phyloP scores from a whole-genome alignment of 2,329 filamentous ascomycete genomes.

The Pseudogymnoascus sp. region DNA sequence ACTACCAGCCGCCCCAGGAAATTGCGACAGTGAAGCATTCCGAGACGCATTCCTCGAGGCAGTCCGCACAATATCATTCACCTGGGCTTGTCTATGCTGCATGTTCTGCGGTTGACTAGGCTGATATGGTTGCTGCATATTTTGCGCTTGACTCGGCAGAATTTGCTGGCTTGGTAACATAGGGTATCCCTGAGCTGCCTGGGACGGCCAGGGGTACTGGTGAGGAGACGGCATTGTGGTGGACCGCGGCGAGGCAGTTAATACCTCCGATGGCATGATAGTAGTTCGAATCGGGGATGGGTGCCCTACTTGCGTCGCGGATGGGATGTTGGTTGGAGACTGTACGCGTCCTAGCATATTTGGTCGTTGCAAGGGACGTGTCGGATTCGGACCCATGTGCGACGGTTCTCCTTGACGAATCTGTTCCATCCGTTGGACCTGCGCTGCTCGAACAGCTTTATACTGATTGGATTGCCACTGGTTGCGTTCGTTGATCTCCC shows the following conservation, averaged over 20 bases:
- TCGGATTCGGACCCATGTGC: neutral
- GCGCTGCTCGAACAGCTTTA: slow-evolving; percentile 14
- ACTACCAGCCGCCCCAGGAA: neutral
- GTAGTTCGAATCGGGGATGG: neutral
- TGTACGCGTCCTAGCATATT: neutral
- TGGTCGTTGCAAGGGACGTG: slow-evolving; percentile 9
- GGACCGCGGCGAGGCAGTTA: neutral
- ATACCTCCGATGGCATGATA: neutral
- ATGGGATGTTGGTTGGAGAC: neutral
- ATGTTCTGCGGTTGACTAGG: neutral
- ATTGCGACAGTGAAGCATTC: neutral
- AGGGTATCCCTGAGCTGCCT: neutral
- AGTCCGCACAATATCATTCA: neutral
- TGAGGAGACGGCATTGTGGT: neutral
- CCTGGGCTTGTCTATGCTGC: neutral
- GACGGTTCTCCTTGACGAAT: neutral
- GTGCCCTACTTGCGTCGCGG: neutral
- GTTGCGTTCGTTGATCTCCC: slow-evolving; percentile 24
- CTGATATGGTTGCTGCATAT: slow-evolving; percentile 6
- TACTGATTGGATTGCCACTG: slow-evolving; percentile 19
- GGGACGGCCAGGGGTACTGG: neutral
- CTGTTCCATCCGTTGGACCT: slow-evolving; percentile 6
- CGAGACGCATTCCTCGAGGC: neutral
- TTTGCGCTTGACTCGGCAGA: neutral
- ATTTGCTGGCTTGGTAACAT: neutral